Evolutionary conservation across 352 stramenopile genomes (phyloP).

Genomic region (Globisporangium paddicum): DNA sequence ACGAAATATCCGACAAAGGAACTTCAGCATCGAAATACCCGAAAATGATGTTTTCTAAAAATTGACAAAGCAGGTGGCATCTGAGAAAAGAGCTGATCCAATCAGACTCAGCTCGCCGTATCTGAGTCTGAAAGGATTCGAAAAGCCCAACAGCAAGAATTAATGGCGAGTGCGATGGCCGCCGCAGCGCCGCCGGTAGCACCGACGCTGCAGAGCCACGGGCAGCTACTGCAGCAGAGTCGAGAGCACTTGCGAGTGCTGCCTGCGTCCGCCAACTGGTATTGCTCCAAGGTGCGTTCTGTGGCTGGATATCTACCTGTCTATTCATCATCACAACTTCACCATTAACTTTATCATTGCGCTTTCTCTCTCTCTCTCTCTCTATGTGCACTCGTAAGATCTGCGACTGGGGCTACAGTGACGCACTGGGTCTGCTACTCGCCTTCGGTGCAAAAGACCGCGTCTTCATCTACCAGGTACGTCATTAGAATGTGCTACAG

Average conservation of each 20-base stretch:
- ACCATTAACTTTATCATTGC: background rate
- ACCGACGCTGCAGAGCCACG: background rate
- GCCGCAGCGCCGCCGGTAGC: background rate
- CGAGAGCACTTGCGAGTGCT: conserved; percentile 39
- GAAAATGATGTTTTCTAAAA: too few species aligned
- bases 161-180: background rate
- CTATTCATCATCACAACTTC: background rate
- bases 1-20: too few species aligned
- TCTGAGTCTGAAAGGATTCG: too few species aligned
- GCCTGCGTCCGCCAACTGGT: conserved; percentile 72
- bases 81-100: too few species aligned
- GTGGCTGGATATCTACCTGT: too few species aligned
- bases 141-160: background rate
- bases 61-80: too few species aligned
- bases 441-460: conserved; percentile 58
- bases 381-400: conserved; percentile 31
- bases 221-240: conserved; percentile 20
- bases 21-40: too few species aligned
- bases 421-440: conserved; percentile 29
- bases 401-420: conserved; percentile 53
- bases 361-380: background rate
- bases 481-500: background rate
- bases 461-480: conserved; percentile 62
- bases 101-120: too few species aligned
- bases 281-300: conserved; percentile 53